Conservation (phyloP, 768 basidiomycete genomes). For the Hygrocybe punicea region DNA sequence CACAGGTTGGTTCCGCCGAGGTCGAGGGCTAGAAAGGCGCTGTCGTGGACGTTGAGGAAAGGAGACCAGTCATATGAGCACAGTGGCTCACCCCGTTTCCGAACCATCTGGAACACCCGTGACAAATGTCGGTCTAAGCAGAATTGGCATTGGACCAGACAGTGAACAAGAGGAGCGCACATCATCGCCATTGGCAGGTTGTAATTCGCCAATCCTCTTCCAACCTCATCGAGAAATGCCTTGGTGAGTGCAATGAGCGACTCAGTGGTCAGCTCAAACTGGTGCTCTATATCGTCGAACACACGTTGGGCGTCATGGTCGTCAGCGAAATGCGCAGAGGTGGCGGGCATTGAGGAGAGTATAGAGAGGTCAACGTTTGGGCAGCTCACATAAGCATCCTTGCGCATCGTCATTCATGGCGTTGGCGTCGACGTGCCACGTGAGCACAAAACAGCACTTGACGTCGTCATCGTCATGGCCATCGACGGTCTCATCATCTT, state of each 20-base stretch:
- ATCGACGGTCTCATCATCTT: constrained; percentile 81
- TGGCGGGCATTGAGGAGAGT: background rate
- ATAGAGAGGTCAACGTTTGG: too few relatives aligned
- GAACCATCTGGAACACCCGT: constrained; percentile 92
- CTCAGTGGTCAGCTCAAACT: constrained; percentile 65
- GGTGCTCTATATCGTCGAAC: constrained; percentile 64
- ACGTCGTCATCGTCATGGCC: constrained; percentile 45
- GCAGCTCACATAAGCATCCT: background rate
- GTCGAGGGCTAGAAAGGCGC: constrained; percentile 94
- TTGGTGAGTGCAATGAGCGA: constrained; percentile 66
- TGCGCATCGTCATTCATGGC: background rate
- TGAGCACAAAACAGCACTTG: background rate
- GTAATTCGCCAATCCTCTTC: constrained; percentile 67
- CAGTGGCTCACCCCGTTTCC: constrained; percentile 82
- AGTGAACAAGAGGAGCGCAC: constrained; percentile 37
- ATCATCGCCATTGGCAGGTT: constrained; percentile 91
- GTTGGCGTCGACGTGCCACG: background rate
- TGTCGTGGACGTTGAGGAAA: constrained; percentile 28
- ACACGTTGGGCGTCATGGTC: constrained; percentile 40
- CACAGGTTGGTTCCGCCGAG: constrained; percentile 97
- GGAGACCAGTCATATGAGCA: background rate
- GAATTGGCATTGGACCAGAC: constrained; percentile 6
- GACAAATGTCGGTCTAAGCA: constrained; percentile 84
- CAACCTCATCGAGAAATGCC: constrained; percentile 79
- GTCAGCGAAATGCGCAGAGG: background rate